phyloP scores from a whole-genome alignment of 2,329 filamentous ascomycete genomes.

The Fusarium ramigenum region DNA sequence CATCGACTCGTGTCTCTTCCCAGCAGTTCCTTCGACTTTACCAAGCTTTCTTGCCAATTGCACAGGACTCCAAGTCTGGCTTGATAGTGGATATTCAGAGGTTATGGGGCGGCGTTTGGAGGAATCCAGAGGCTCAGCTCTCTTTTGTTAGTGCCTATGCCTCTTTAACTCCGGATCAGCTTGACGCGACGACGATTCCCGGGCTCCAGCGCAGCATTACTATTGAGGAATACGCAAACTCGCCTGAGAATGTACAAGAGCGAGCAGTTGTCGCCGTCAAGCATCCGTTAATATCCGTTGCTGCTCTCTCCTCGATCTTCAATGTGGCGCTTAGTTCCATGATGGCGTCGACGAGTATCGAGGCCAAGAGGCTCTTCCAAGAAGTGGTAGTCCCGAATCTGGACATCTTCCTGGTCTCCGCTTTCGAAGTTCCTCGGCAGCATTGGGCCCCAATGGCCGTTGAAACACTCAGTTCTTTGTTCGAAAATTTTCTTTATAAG shows the following conservation, averaged over 20 bases:
- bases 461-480: conserved; percentile 79
- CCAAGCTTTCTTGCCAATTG: conserved; percentile 78
- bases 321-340: conserved; percentile 70
- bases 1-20: conserved; percentile 77
- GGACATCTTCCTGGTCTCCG: conserved; percentile 81
- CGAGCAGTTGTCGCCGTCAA: conserved; percentile 72
- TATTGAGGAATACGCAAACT: conserved; percentile 63
- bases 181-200: conserved; percentile 87
- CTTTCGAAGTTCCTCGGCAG: conserved; percentile 75
- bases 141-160: conserved; percentile 94
- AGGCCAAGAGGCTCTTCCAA: conserved; percentile 73
- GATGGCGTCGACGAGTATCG: conserved; percentile 68
- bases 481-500: conserved; percentile 85
- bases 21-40: conserved; percentile 85
- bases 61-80: conserved; percentile 56
- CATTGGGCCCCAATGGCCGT: conserved; percentile 80
- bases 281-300: conserved; percentile 88
- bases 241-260: conserved; percentile 59
- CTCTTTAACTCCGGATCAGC: conserved; percentile 75
- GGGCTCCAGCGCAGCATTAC: conserved; percentile 82
- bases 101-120: conserved; percentile 92
- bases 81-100: conserved; percentile 79
- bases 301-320: conserved; percentile 78
- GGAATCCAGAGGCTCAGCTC: conserved; percentile 84
- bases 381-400: conserved; percentile 77